Conservation (phyloP, 306 rosid species). For the Morella rubra region DNA sequence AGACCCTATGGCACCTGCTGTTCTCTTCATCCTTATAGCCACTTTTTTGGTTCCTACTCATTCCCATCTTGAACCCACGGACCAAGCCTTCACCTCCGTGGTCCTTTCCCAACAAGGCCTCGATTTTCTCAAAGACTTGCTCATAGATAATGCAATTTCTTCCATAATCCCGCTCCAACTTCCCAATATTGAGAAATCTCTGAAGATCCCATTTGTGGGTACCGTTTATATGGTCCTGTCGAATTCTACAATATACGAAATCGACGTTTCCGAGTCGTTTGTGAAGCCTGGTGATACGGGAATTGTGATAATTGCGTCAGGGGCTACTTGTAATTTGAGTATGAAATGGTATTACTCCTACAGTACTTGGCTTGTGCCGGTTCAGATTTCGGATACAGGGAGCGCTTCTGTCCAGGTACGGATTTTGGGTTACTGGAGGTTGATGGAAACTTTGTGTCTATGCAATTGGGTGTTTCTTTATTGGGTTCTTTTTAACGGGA, state of each 20-base stretch:
- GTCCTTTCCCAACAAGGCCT: slow-evolving; percentile 71
- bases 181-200: slow-evolving; percentile 52
- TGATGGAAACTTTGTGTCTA: not conserved
- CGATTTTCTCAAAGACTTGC: slow-evolving; percentile 68
- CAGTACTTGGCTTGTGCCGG: slow-evolving; percentile 69
- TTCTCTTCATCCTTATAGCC: slow-evolving; percentile 44
- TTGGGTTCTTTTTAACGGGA: not conserved
- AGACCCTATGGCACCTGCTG: slow-evolving; percentile 46
- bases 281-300: slow-evolving; percentile 62
- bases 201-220: slow-evolving; percentile 69
- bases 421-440: slow-evolving; percentile 1
- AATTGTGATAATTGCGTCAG: slow-evolving; percentile 58
- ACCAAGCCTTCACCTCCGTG: slow-evolving; percentile 56
- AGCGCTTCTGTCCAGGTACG: slow-evolving; percentile 72
- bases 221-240: slow-evolving; percentile 55
- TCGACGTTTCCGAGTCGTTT: slow-evolving; percentile 59
- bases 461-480: not conserved
- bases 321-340: slow-evolving; percentile 68
- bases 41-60: slow-evolving; percentile 36
- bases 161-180: slow-evolving; percentile 63
- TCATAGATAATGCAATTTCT: slow-evolving; percentile 57
- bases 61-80: slow-evolving; percentile 42
- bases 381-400: slow-evolving; percentile 64
- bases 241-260: slow-evolving; percentile 54
- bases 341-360: slow-evolving; percentile 78